phyloP scores from a whole-genome alignment of 2,329 filamentous ascomycete genomes.

The Fusarium papillatum region DNA sequence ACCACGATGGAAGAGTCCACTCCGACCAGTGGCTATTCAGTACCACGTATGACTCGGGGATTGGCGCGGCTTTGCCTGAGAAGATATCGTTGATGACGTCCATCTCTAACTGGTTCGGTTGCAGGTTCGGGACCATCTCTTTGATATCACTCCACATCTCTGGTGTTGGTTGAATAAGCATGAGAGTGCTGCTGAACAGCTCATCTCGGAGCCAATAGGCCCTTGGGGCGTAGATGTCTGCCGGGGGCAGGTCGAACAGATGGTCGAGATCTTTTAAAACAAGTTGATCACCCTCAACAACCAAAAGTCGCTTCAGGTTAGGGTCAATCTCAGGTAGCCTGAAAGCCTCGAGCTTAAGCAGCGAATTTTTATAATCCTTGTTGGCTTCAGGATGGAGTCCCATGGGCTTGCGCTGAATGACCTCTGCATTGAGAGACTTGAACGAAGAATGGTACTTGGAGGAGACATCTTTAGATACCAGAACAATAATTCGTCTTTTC shows the following conservation, averaged over 20 bases:
- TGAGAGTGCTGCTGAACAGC: slow-evolving; percentile 33
- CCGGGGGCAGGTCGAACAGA: slow-evolving; percentile 20
- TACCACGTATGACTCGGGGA: slow-evolving; percentile 21
- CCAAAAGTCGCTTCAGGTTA: slow-evolving; percentile 12
- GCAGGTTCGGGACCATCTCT: slow-evolving; percentile 16
- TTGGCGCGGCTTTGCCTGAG: not conserved
- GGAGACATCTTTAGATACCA: slow-evolving; percentile 26
- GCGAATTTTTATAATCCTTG: slow-evolving; percentile 21
- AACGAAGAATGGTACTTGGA: slow-evolving; percentile 15
- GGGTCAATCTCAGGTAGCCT: slow-evolving; percentile 29
- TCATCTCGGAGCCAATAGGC: slow-evolving; percentile 29
- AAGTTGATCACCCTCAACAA: slow-evolving; percentile 36
- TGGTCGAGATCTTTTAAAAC: slow-evolving; percentile 28
- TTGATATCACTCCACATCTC: slow-evolving; percentile 19
- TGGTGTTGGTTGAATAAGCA: slow-evolving; percentile 27
- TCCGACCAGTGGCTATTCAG: slow-evolving; percentile 37
- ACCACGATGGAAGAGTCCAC: slow-evolving; percentile 33
- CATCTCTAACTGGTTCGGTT: slow-evolving; percentile 31
- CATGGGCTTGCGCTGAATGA: slow-evolving; percentile 25
- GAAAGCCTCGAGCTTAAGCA: slow-evolving; percentile 35
- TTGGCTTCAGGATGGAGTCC: slow-evolving; percentile 9
- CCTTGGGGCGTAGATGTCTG: slow-evolving; percentile 18
- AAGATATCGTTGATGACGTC: slow-evolving; percentile 35
- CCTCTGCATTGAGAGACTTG: slow-evolving; percentile 16
- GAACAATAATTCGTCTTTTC: slow-evolving; percentile 21